Percentiles rank a stretch among this genome's conserved stretches.
Conservation (phyloP, 192 early-diverging fungal species). For the Coemansia sp. region DNA sequence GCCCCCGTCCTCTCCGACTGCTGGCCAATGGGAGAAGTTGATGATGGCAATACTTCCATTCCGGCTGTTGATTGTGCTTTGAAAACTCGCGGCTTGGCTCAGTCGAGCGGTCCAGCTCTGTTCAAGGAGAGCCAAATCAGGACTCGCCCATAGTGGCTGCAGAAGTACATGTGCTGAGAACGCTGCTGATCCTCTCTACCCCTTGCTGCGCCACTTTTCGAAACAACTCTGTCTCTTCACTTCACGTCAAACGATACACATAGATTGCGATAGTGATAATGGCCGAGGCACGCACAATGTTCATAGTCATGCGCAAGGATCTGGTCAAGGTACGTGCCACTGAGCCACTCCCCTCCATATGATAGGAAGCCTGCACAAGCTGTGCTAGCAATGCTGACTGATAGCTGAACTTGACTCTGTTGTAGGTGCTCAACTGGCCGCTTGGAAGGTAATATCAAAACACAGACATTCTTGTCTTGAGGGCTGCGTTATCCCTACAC, state of each 20-base stretch:
- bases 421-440: constrained; percentile 63
- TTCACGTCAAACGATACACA: background rate
- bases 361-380: background rate
- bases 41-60: no score
- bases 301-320: constrained; percentile 80
- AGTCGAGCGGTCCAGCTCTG: background rate
- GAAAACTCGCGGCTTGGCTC: background rate
- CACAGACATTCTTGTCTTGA: background rate
- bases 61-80: background rate
- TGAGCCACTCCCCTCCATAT: background rate
- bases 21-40: background rate
- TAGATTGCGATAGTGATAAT: constrained; percentile 8
- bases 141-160: background rate
- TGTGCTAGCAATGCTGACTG: background rate
- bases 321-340: constrained; percentile 63
- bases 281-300: constrained; percentile 76
- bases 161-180: background rate
- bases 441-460: constrained; percentile 64
- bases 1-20: background rate
- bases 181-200: background rate
- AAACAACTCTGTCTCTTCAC: background rate
- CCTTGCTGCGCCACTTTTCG: background rate
- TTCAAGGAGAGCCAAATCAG: background rate
- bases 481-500: background rate
- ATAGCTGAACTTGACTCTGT: background rate